Base-by-base conservation (phyloP, 352 stramenopile species). In the Aphanomyces cochlioides region DNA sequence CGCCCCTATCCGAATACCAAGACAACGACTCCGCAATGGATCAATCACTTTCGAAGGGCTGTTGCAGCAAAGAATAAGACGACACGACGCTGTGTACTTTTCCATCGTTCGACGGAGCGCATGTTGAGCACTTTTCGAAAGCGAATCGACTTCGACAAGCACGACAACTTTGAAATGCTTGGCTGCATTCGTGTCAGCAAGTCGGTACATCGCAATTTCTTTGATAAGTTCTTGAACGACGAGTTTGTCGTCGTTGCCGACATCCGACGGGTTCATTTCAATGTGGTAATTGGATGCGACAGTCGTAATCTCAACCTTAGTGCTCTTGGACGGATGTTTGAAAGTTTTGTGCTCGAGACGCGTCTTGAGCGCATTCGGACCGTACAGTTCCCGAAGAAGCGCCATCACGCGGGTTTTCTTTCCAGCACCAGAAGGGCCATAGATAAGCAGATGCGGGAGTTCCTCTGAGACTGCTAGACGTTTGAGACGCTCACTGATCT, bases 141-240 rank as follows among this genome's bases (percentile, higher is more conserved):
- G 81, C n/a, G 90, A 86, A 76, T 99, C 98, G 34, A 99, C 97
- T 72, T 99, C 97, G 70, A 96, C 96, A 36, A 99, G 80, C 40
- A 99, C 79, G 41, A 99, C 95, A 47, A 99, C 94, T 72, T 94
- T 94, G 71, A 93, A 95, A 6, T 79, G 75, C 50, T 83, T 83
- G 39, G 80, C 82, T 7, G 87, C 83, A 56, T 90, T 89, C n/a
- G 81, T 74, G 69, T 95, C 87, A 0, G 90, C 77, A 43, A 92
- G 66, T 34, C 92, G 84, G 75, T 92, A 95, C 76, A 98, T 87
- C 8, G 98, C 97, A 73, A 99, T 99, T 83, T 99, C 97, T 79
- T 99, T 99, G 73, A 99, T 98, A 61, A 99, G 94, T 75, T 99
- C 96, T 78, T 99, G 97, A 48, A 99, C 92, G 40, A 99, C 94